Evolutionary conservation across 2,329 filamentous ascomycete species (phyloP).

Genomic region (Cylindrodendrum hubeiense): DNA sequence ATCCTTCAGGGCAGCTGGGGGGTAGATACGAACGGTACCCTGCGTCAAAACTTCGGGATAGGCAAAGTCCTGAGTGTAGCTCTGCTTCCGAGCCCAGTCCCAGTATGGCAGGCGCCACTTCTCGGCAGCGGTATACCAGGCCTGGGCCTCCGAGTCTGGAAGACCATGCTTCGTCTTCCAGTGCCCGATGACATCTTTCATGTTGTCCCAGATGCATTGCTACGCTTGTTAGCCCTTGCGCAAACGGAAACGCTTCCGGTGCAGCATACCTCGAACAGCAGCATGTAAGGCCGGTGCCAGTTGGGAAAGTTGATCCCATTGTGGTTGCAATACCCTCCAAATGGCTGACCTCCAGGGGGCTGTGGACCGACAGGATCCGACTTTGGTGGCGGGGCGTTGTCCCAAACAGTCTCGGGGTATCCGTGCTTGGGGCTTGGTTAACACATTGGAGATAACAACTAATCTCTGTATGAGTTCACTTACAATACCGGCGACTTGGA

Average conservation of each 20-base stretch:
- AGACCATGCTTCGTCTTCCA: slow-evolving; percentile 10
- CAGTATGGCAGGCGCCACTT: slow-evolving; percentile 50
- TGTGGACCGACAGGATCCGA: not conserved
- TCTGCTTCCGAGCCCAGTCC: slow-evolving; percentile 48
- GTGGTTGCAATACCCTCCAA: slow-evolving; percentile 26
- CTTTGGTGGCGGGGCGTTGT: not conserved
- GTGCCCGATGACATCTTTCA: slow-evolving; percentile 11
- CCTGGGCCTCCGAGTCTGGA: not conserved
- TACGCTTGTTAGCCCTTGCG: not conserved
- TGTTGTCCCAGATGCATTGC: slow-evolving; percentile 28
- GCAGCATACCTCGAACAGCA: slow-evolving; percentile 19
- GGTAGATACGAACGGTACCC: slow-evolving; percentile 14
- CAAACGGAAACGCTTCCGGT: rapidly evolving
- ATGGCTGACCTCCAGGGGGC: slow-evolving; percentile 13
- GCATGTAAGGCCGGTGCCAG: slow-evolving; percentile 32
- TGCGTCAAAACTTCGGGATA: slow-evolving; percentile 14
- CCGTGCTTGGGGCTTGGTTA: slow-evolving; percentile 15
- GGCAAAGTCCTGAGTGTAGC: slow-evolving; percentile 12
- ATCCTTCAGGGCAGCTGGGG: not conserved
- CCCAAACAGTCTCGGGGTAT: slow-evolving; percentile 25
- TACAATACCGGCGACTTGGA: slow-evolving; percentile 28
- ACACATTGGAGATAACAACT: not conserved
- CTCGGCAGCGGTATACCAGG: slow-evolving; percentile 44
- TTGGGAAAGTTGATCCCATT: slow-evolving; percentile 28
- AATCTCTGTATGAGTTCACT: not conserved